These are phyloP conservation scores for Leavenworthia alabamica DNA, from an alignment of 345 rosid species.

Conservation along the genomic window DNA sequence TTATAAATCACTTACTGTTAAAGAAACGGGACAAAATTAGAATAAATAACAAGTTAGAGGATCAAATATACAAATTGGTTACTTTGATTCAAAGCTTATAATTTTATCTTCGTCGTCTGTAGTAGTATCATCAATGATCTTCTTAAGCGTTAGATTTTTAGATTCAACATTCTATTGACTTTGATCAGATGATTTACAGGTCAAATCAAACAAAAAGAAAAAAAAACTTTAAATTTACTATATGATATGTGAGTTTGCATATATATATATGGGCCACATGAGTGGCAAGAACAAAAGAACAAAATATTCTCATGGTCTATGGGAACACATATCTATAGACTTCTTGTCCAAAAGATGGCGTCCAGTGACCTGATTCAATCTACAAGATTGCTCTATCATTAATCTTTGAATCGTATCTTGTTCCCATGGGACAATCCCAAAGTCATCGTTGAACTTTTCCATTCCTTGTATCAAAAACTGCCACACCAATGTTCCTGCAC, in stretches of 20 bases:
- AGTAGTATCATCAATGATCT: background rate
- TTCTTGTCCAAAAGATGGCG: conserved; percentile 26
- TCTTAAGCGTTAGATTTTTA: background rate
- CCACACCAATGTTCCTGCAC: conserved; percentile 84
- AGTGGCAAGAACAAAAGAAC: background rate
- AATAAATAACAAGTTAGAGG: background rate
- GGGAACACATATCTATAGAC: conserved; percentile 43
- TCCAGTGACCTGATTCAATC: conserved; percentile 46
- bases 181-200: background rate
- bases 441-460: conserved; percentile 80
- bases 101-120: background rate
- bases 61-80: background rate
- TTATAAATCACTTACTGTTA: background rate
- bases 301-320: conserved; percentile 23
- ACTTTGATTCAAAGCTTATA: background rate
- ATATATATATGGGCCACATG: background rate
- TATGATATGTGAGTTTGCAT: conserved; percentile 3
- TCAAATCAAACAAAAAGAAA: background rate
- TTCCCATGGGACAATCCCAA: conserved; percentile 78
- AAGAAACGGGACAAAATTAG: background rate
- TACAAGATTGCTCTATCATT: conserved; percentile 60
- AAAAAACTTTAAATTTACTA: background rate
- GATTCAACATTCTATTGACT: background rate
- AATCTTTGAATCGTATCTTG: conserved; percentile 49
- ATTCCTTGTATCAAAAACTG: conserved; percentile 73